Base-by-base conservation (phyloP, 768 basidiomycete genomes). In the Rhizopogon salebrosus region DNA sequence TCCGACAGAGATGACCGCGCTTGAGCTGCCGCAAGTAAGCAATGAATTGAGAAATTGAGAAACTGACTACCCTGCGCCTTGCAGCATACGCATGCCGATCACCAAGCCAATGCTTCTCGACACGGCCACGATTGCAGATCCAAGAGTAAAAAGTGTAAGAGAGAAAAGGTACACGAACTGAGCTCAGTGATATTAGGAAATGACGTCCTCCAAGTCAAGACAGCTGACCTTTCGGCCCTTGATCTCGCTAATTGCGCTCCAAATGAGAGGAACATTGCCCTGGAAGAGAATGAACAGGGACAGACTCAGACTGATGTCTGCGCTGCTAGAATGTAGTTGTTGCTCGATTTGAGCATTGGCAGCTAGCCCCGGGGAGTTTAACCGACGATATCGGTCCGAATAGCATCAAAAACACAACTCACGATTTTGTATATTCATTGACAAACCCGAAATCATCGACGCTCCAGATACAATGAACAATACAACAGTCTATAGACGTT, bases 1-100 rank as follows among this genome's bases (percentile, higher is more conserved):
- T 4, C 89, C 91, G 40, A 92, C 82, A 0, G 83, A 63, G n/a
- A 86, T 73, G 9, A 88, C 83, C 1, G 87, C 84, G 45, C 83
- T 80, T 6, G 83, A 81, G 22, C 83, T 85, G 55, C 27, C 16
- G 59, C 57, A 3, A 10, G 20, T 55, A 22, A 55, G 26, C 20
- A 43, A 27, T 22, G 20, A 36, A 11, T 8, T 34, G 6, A 10
- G n/a, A 13, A 22, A 53, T 11, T 24, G 22, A 57, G 3, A 11
- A 9, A 31, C 23, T 9, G n/a, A 48, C 74, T 62, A 82, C 81
- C 87, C 87, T 49, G 74, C 67, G 11, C 79, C 85, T 65, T 89
- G 85, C 14, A 90, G 54, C 36, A 76, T 70, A 26, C 89, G 77
- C 75, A 89, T 87, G 1, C 76, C 85, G 51, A 90, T 84, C 4